Conservation (phyloP, 345 rosid genomes). For the Eucalyptus polybractea region DNA sequence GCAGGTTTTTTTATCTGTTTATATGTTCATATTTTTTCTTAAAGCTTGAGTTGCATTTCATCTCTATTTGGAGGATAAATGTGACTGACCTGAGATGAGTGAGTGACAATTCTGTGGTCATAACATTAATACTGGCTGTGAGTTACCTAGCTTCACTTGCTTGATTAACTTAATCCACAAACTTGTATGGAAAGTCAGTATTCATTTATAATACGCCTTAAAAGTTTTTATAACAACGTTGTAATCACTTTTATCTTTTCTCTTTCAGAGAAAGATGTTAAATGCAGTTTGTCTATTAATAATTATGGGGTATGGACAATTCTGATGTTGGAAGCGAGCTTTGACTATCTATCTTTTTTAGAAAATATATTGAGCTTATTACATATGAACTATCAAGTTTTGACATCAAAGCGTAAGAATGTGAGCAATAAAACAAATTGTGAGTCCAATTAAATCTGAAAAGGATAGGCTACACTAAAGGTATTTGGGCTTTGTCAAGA, state of each 20-base stretch:
- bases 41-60: background rate
- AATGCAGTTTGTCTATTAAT: background rate
- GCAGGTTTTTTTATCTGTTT: constrained; percentile 34
- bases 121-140: background rate
- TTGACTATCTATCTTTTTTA: background rate
- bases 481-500: background rate
- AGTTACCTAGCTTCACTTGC: background rate
- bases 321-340: background rate
- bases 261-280: background rate
- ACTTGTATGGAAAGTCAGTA: background rate
- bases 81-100: background rate
- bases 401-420: background rate
- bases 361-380: background rate
- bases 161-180: background rate
- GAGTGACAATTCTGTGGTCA: background rate
- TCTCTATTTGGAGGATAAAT: background rate
- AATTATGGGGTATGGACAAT: background rate
- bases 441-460: background rate
- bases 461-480: background rate
- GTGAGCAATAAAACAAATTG: background rate
- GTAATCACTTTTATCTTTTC: background rate
- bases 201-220: background rate
- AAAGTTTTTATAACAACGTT: background rate
- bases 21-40: background rate
- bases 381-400: background rate